Percentiles rank a stretch among this genome's conserved stretches.
Evolutionary conservation across 495 filamentous ascomycete species (phyloP).

Genomic region (Aspergillus cristatus): DNA sequence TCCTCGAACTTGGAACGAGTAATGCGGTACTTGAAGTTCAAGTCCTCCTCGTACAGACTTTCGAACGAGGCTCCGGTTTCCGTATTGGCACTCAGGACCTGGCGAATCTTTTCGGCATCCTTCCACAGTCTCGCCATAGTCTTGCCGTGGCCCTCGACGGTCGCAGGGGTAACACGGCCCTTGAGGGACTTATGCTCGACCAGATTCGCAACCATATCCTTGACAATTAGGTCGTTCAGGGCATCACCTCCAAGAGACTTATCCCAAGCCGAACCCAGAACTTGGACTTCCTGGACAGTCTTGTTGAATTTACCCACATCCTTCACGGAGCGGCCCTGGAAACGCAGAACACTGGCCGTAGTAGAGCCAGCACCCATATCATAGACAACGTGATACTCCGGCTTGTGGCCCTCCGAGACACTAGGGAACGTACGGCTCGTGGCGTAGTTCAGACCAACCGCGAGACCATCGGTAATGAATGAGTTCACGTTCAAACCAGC

Average conservation of each 20-base stretch:
- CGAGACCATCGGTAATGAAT: constrained; percentile 81
- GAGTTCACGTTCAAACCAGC: constrained; percentile 79
- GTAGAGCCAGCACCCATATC: constrained; percentile 99
- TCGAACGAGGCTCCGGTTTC: constrained; percentile 77
- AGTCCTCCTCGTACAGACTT: constrained; percentile 70
- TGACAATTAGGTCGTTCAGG: constrained; percentile 76
- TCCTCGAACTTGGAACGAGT: constrained; percentile 75
- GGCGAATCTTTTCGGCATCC: constrained; percentile 78
- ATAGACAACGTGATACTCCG: constrained; percentile 87
- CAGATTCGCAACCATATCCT: constrained; percentile 79
- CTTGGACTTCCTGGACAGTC: constrained; percentile 85
- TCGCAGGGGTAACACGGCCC: constrained; percentile 47
- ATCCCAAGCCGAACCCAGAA: constrained; percentile 83
- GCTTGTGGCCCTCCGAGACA: constrained; percentile 72
- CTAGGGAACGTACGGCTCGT: constrained; percentile 82
- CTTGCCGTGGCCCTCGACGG: constrained; percentile 68
- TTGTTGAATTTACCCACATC: constrained; percentile 93
- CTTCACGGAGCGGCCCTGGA: constrained; percentile 84
- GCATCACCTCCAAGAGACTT: constrained; percentile 81
- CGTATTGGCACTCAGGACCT: constrained; percentile 87
- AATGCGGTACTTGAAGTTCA: constrained; percentile 90
- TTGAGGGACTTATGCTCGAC: constrained; percentile 61
- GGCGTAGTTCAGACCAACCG: constrained; percentile 91
- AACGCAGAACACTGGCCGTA: constrained; percentile 83
- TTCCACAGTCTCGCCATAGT: constrained; percentile 83